Evolutionary conservation across 2,329 filamentous ascomycete species (phyloP), one percentile per base, ranked within the genome.

Genomic region (Mollisia scopiformis): DNA sequence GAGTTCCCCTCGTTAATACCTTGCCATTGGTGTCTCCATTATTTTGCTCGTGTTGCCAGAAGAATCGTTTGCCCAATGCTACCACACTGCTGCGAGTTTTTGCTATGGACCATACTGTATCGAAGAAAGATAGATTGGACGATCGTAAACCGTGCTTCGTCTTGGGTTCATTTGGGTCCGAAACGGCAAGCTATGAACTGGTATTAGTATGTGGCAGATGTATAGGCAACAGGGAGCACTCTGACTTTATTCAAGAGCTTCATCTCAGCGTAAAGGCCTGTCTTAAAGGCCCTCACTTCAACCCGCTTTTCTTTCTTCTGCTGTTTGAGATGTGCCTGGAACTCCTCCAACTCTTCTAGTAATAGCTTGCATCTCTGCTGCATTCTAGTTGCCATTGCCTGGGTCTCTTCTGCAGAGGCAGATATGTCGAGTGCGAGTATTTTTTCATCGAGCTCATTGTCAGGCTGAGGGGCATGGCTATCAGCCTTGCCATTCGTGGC

Each of bases 61-160:
- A 83, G 63, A 86, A 82, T 41, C 80, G 75, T 70, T 84, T 85
- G 54, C 80, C 77, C 55, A 90, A 79, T n/a, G 81, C 82, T 33
- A 83, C 78, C 10, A 91, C 68, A 0, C 84, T 82, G 0, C 72
- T 76, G 58, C 83, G 85, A 19, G 75, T 76, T 71, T 87, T 89
- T 16, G 85, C 86, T 23, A 83, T 80, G 28, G 75, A 74, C 88
- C 88, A 91, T 2, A 90, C 79, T 6, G 84, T 80, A 64, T 85
- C 81, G 57, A 87, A 84, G 69, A 89, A 90, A 0, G 84, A 81
- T 11, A 90, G 70, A 73, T 91, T 91, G 0, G 86, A 88, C 7
- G 86, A 88, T 53, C 83, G 80, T 49, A 89, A 76, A 28, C 83
- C 81, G 69, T 89, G 85, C n/a, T 79, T 71, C 16, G 78, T 71